phyloP scores from a whole-genome alignment of 768 basidiomycete genomes.

The Suillus decipiens region DNA sequence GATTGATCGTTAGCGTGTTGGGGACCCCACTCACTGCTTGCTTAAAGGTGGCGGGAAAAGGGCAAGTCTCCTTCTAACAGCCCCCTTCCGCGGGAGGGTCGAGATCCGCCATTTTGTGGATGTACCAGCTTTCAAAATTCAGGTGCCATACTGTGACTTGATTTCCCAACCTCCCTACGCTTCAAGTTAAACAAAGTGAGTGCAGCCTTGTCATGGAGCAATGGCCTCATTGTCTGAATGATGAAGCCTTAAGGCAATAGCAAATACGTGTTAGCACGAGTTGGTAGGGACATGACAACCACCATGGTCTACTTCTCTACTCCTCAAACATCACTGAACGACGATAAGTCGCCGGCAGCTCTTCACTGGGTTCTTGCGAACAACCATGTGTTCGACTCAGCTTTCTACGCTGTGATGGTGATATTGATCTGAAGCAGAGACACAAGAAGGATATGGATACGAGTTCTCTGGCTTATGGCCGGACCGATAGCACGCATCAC shows the following conservation, averaged over 20 bases:
- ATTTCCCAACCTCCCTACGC: neutral
- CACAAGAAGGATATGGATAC: neutral
- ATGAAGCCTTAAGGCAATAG: neutral
- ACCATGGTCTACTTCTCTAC: neutral
- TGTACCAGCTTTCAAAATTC: neutral
- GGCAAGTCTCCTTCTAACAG: neutral
- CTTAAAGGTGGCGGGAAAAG: neutral
- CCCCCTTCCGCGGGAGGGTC: neutral
- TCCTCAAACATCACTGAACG: neutral
- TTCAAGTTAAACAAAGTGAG: neutral
- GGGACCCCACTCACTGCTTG: too few species aligned
- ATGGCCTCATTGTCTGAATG: neutral
- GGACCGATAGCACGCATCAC: neutral
- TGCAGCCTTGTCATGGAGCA: neutral
- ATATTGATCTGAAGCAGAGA: neutral
- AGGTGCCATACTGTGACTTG: neutral
- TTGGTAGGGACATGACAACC: neutral
- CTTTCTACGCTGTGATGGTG: neutral
- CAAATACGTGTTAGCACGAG: neutral
- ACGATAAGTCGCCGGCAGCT: conserved; percentile 9
- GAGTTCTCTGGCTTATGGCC: neutral
- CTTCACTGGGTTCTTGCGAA: conserved; percentile 1
- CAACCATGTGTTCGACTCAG: neutral
- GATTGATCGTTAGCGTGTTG: neutral
- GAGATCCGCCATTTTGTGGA: neutral